phyloP scores from a whole-genome alignment of 164 flowering plant species.

The Aristolochia fimbriata region DNA sequence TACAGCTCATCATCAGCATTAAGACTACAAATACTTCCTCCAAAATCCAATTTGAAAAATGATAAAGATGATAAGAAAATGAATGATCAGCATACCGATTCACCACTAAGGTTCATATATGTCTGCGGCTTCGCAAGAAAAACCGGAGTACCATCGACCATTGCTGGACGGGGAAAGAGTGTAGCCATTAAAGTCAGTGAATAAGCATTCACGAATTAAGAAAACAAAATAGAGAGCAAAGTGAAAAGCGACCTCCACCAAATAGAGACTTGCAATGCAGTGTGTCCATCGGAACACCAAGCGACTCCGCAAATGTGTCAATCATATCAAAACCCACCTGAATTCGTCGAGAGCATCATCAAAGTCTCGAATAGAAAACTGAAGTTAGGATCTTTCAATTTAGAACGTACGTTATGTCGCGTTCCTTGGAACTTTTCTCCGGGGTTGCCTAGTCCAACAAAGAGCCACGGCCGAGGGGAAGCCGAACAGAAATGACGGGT shows the following conservation, averaged over 20 bases:
- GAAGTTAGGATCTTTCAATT: not conserved
- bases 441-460: slow-evolving; percentile 91
- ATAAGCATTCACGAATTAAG: not conserved
- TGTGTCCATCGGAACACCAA: slow-evolving; percentile 46
- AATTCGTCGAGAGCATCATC: not conserved
- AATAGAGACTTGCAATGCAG: slow-evolving; percentile 78
- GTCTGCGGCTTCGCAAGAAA: slow-evolving; percentile 96
- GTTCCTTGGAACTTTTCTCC: slow-evolving; percentile 83
- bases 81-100: slow-evolving; percentile 47
- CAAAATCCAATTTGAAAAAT: no score
- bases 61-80: not conserved
- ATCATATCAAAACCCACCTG: slow-evolving; percentile 94
- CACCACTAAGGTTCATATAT: slow-evolving; percentile 93
- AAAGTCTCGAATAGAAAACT: not conserved
- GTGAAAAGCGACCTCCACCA: slow-evolving; percentile 48
- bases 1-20: no score
- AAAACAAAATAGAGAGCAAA: not conserved
- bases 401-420: slow-evolving; percentile 59
- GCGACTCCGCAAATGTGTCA: slow-evolving; percentile 70
- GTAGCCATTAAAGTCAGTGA: not conserved
- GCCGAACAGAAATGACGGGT: slow-evolving; percentile 1
- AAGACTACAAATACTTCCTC: no score
- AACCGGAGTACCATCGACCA: slow-evolving; percentile 58
- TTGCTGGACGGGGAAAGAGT: slow-evolving; percentile 30
- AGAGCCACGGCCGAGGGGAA: slow-evolving; percentile 62